These are phyloP conservation scores for Cladobotryum mycophilum DNA, from an alignment of 2,329 filamentous ascomycete species.

Conservation along the genomic window DNA sequence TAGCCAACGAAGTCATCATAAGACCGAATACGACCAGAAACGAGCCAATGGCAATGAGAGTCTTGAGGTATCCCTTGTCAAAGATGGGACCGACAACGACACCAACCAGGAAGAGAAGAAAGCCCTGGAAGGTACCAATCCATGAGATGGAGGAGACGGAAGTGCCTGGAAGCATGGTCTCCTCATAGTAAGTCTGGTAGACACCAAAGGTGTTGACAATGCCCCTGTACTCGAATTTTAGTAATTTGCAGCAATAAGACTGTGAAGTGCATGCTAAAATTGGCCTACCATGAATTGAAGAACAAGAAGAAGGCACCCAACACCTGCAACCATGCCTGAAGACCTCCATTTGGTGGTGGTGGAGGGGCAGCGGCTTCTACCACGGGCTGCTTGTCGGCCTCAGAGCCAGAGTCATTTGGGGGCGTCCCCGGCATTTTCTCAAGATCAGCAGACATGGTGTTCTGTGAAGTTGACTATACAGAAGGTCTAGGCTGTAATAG, in stretches of 20 bases:
- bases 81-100: conserved; percentile 33
- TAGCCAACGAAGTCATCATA: conserved; percentile 31
- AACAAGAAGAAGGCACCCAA: conserved; percentile 43
- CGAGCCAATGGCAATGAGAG: conserved; percentile 26
- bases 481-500: too few species aligned
- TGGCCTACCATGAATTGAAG: conserved; percentile 4
- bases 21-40: conserved; percentile 32
- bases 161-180: not conserved
- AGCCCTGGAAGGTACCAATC: conserved; percentile 33
- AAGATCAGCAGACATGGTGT: too few species aligned
- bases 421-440: too few species aligned
- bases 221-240: conserved; percentile 19
- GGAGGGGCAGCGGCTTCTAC: not conserved
- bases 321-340: conserved; percentile 50
- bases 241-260: not conserved
- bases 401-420: too few species aligned
- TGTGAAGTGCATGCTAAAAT: not conserved
- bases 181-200: conserved; percentile 29
- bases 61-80: conserved; percentile 32
- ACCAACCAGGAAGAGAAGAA: conserved; percentile 31
- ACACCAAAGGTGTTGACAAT: conserved; percentile 30
- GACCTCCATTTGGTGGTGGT: conserved; percentile 38
- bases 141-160: conserved; percentile 26
- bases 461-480: too few species aligned
- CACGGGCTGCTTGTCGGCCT: not conserved